Evolutionary conservation across 768 basidiomycete genomes (phyloP).

Genomic region (Phylloporus rhodoxanthus): DNA sequence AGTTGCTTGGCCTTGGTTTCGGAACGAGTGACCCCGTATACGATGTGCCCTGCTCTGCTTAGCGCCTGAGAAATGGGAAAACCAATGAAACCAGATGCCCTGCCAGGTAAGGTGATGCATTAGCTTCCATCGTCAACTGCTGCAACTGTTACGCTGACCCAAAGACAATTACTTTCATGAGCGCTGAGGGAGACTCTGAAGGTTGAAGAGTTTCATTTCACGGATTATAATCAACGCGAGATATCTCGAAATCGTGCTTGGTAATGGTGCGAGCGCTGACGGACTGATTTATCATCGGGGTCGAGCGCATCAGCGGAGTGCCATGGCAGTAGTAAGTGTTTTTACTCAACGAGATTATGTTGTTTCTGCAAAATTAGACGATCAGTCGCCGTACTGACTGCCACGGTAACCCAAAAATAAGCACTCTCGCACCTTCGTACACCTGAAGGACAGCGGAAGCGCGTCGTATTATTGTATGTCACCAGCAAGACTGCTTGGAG

Average conservation of each 20-base stretch:
- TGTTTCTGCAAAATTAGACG: no score
- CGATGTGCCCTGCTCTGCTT: conserved; percentile 31
- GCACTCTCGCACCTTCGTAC: no score
- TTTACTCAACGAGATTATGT: no score
- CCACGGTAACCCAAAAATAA: no score
- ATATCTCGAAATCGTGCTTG: not conserved
- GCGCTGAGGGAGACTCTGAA: not conserved
- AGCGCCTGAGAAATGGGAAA: conserved; percentile 30
- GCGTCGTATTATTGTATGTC: no score
- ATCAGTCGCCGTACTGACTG: no score
- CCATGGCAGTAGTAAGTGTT: no score
- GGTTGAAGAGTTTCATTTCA: no score
- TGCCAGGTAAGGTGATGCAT: not conserved
- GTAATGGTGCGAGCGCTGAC: not conserved
- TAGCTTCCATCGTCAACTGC: not conserved
- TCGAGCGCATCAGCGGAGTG: not conserved
- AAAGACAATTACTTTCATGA: conserved; percentile 15
- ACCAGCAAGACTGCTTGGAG: not conserved
- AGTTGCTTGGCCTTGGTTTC: conserved; percentile 17
- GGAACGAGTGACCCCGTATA: conserved; percentile 32
- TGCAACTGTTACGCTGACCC: conserved; percentile 6
- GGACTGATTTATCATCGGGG: not conserved
- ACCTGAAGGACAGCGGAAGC: no score
- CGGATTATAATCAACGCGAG: no score
- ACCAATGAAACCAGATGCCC: conserved; percentile 31